These are phyloP conservation scores for Uronychia binucleata DNA, from an alignment of 73 alveolate genomes.

Conservation along the genomic window DNA sequence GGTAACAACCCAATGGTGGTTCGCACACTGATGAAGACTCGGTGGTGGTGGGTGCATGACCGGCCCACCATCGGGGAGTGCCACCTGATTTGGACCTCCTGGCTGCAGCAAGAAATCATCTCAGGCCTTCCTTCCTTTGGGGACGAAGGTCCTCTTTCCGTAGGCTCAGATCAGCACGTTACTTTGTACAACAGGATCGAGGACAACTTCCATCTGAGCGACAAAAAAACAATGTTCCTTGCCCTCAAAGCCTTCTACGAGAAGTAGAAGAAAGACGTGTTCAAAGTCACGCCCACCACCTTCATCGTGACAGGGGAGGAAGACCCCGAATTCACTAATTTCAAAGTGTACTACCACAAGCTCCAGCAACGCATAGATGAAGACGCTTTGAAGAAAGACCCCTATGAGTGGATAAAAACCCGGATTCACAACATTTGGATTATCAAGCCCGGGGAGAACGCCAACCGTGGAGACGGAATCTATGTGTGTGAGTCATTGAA, in stretches of 20 bases:
- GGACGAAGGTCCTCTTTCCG: background rate
- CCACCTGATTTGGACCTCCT: background rate
- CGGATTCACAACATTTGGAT: conserved; percentile 19
- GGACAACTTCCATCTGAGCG: background rate
- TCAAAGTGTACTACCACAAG: background rate
- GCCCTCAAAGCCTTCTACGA: background rate
- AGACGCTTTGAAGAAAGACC: background rate
- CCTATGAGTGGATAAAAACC: background rate
- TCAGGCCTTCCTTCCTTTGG: background rate
- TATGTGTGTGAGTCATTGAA: background rate
- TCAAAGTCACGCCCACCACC: background rate
- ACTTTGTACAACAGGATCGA: background rate
- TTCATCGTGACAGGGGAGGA: background rate
- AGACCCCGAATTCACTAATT: background rate
- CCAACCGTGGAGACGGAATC: conserved; percentile 52
- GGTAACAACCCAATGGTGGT: background rate
- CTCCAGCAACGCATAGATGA: background rate
- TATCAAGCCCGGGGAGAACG: conserved; percentile 48
- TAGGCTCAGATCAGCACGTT: background rate
- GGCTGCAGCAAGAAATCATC: background rate
- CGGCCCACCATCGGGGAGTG: background rate
- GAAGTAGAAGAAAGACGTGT: background rate
- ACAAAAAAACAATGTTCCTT: background rate
- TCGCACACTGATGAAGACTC: background rate
- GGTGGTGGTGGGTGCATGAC: background rate